phyloP scores from a whole-genome alignment of 1,284 basidiomycete species.

The Thelephora terrestris region DNA sequence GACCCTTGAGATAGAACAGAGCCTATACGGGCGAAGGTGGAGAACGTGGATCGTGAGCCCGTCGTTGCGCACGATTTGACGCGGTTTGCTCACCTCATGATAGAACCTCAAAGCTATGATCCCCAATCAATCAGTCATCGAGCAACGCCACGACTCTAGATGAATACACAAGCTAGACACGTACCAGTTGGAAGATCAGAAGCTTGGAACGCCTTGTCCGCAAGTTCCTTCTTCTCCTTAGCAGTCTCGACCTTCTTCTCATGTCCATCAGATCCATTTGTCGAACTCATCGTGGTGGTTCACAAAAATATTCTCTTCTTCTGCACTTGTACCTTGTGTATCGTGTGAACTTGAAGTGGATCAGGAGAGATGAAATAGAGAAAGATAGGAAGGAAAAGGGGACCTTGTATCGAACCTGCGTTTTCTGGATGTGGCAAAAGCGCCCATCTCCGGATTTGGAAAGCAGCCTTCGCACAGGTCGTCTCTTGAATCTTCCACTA shows the following conservation, averaged over 20 bases:
- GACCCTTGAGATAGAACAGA: slow-evolving; percentile 56
- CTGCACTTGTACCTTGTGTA: too few relatives aligned
- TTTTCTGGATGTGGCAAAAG: too few relatives aligned
- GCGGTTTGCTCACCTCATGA: slow-evolving; percentile 40
- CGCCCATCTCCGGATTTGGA: too few relatives aligned
- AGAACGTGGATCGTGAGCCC: slow-evolving; percentile 1
- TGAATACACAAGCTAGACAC: slow-evolving; percentile 14
- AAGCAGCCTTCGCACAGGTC: too few relatives aligned
- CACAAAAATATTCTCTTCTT: not conserved
- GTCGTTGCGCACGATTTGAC: too few relatives aligned
- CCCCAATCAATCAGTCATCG: slow-evolving; percentile 5
- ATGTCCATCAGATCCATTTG: slow-evolving; percentile 14
- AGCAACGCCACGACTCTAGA: not conserved
- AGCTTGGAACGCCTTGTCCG: slow-evolving; percentile 64
- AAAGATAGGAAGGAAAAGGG: not conserved
- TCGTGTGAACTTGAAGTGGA: not conserved
- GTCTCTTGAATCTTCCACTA: too few relatives aligned
- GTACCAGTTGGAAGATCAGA: slow-evolving; percentile 54
- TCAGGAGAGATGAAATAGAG: not conserved
- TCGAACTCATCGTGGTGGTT: slow-evolving; percentile 7
- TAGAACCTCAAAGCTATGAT: slow-evolving; percentile 50
- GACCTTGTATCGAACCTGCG: not conserved
- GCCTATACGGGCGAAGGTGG: slow-evolving; percentile 25
- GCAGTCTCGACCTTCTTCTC: slow-evolving; percentile 47
- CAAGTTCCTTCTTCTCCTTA: slow-evolving; percentile 60